Evolutionary conservation across 2,329 filamentous ascomycete species (phyloP).

Genomic region (Diaporthe longicolla): DNA sequence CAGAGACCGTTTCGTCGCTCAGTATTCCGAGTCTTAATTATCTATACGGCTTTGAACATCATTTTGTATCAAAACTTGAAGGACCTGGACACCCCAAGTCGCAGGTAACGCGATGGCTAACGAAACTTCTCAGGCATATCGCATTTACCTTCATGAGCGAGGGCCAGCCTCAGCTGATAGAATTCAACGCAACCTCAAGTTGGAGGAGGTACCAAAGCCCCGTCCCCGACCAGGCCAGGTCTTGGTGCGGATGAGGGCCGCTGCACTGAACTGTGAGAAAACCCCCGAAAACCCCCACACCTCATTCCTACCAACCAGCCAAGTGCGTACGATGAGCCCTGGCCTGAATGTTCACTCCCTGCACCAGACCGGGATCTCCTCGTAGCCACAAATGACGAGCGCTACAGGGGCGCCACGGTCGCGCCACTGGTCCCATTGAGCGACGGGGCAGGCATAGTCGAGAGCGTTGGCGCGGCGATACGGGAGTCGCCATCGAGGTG

Average conservation of each 20-base stretch:
- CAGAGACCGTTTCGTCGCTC: too few species aligned
- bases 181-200: neutral
- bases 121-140: slow-evolving; percentile 14
- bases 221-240: neutral
- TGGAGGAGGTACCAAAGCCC: slow-evolving; percentile 2
- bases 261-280: slow-evolving; percentile 20
- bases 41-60: too few species aligned
- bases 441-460: slow-evolving; percentile 17
- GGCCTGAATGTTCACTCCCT: neutral
- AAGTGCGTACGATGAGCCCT: neutral
- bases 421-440: neutral
- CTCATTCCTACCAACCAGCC: neutral
- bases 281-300: neutral
- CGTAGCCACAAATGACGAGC: slow-evolving; percentile 11
- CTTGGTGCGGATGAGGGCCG: slow-evolving; percentile 22
- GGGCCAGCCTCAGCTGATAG: neutral
- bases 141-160: slow-evolving; percentile 12
- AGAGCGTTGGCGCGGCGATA: neutral
- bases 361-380: slow-evolving; percentile 16
- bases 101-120: neutral
- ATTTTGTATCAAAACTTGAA: too few species aligned
- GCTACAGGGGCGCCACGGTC: neutral
- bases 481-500: neutral
- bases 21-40: neutral
- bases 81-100: too few species aligned